Conservation (phyloP, 176 grass and related monocot species). For the Ananas comosus region DNA sequence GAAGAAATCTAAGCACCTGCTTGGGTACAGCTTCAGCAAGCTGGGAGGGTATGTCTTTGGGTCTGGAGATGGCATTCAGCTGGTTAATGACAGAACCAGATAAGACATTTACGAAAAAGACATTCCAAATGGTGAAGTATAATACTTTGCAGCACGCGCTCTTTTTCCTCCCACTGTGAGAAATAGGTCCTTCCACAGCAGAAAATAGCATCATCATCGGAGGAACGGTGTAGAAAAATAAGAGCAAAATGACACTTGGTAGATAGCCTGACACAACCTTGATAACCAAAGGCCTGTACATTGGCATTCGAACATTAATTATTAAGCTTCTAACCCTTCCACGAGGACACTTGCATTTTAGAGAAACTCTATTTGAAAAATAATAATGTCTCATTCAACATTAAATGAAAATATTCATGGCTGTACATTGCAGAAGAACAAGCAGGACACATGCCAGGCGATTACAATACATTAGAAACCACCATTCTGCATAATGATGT, state of each 20-base stretch:
- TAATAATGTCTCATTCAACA: not conserved
- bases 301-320: slow-evolving; percentile 8
- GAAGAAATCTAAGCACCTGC: slow-evolving; percentile 42
- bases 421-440: too few species aligned
- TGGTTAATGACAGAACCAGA: slow-evolving; percentile 72
- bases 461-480: too few species aligned
- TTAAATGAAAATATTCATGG: not conserved
- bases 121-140: slow-evolving; percentile 78
- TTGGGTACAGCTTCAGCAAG: slow-evolving; percentile 83
- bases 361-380: not conserved
- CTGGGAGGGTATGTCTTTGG: slow-evolving; percentile 62
- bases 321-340: not conserved
- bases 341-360: not conserved
- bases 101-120: slow-evolving; percentile 92
- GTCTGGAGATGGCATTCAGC: slow-evolving; percentile 57
- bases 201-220: slow-evolving; percentile 92
- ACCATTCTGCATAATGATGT: too few species aligned
- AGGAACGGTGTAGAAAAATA: slow-evolving; percentile 74
- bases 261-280: slow-evolving; percentile 81
- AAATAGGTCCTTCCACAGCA: slow-evolving; percentile 68
- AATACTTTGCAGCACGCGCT: slow-evolving; percentile 82
- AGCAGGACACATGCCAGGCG: too few species aligned
- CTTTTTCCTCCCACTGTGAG: slow-evolving; percentile 69
- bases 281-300: slow-evolving; percentile 43
- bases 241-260: slow-evolving; percentile 71